Percentiles rank a stretch among this genome's conserved stretches.
phyloP scores from a whole-genome alignment of 2,329 filamentous ascomycete genomes.

The Pseudogymnoascus sp. region DNA sequence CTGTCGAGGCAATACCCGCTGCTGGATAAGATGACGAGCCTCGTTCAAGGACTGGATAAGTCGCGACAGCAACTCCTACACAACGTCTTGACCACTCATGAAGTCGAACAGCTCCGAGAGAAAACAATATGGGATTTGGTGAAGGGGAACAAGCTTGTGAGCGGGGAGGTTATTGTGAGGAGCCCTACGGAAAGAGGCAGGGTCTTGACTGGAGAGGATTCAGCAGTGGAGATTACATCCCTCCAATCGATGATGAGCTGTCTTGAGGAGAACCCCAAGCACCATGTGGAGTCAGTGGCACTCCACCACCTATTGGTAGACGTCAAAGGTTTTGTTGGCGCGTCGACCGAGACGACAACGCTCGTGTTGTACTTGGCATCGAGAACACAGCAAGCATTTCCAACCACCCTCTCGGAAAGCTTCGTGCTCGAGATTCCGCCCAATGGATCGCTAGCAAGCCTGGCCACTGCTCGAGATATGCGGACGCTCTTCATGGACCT shows the following conservation, averaged over 20 bases:
- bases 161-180: constrained; percentile 88
- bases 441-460: constrained; percentile 60
- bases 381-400: constrained; percentile 55
- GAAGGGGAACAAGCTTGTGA: constrained; percentile 86
- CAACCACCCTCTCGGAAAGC: constrained; percentile 70
- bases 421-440: constrained; percentile 72
- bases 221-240: constrained; percentile 81
- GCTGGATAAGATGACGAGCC: constrained; percentile 70
- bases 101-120: constrained; percentile 73
- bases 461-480: constrained; percentile 59
- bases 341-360: constrained; percentile 65
- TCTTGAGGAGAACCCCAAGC: constrained; percentile 70
- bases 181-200: constrained; percentile 77
- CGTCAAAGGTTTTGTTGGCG: constrained; percentile 72
- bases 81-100: constrained; percentile 81
- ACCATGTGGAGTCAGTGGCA: constrained; percentile 55
- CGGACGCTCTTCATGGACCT: constrained; percentile 86
- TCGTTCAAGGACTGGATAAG: constrained; percentile 77
- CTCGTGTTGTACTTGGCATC: constrained; percentile 72
- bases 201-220: constrained; percentile 85
- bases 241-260: constrained; percentile 95
- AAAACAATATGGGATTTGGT: constrained; percentile 95
- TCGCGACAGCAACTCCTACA: constrained; percentile 85
- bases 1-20: constrained; percentile 73
- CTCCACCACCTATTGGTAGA: constrained; percentile 79